A percentile compares a stretch with the other conserved stretches of the same genome.
Evolutionary conservation across 2,329 filamentous ascomycete genomes (phyloP).

Genomic region (Aspergillus japonicus): DNA sequence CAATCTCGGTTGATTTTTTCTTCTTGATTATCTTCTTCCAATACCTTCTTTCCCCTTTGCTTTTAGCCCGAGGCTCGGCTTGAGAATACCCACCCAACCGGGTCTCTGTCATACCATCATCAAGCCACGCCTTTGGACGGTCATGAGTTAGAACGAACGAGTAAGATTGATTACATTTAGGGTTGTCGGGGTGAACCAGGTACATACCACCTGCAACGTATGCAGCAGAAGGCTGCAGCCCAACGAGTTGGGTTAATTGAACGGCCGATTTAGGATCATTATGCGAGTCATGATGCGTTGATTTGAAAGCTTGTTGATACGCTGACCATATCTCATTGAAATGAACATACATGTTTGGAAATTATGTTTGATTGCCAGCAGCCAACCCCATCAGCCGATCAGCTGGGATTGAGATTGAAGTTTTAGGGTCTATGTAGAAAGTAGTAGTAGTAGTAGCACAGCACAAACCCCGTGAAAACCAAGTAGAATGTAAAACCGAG

Average conservation of each 20-base stretch:
- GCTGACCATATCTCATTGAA: background rate
- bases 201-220: conserved; percentile 3
- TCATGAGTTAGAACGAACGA: conserved; percentile 3
- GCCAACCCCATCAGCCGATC: background rate
- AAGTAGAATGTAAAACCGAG: background rate
- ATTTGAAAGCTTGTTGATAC: background rate
- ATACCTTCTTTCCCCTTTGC: background rate
- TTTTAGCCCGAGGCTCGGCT: background rate
- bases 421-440: background rate
- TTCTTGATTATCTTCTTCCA: background rate
- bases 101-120: background rate
- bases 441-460: background rate
- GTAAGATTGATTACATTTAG: conserved; percentile 6
- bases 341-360: background rate
- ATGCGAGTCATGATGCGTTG: background rate
- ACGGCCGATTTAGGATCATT: conserved; percentile 1
- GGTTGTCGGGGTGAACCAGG: conserved; percentile 11
- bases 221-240: background rate
- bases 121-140: background rate
- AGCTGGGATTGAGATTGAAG: too few relatives aligned
- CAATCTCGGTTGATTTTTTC: background rate
- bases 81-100: background rate
- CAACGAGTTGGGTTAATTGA: background rate
- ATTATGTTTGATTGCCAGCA: background rate
- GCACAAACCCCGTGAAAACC: background rate